A percentile compares a stretch with the other conserved stretches of the same genome.
Evolutionary conservation across 2,329 filamentous ascomycete genomes (phyloP).

Genomic region (Phialemoniopsis sp.): DNA sequence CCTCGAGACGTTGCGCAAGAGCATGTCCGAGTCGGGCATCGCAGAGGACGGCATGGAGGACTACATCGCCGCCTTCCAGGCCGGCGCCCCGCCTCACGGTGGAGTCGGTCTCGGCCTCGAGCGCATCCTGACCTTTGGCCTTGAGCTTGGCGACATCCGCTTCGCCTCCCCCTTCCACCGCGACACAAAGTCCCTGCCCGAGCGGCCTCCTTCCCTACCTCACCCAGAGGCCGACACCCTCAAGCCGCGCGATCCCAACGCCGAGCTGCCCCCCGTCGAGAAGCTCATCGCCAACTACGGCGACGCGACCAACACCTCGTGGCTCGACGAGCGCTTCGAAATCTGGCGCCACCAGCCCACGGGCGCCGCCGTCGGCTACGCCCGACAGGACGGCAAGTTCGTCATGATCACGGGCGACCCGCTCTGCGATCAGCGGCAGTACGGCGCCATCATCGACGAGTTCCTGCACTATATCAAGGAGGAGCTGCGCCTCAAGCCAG

Average conservation of each 20-base stretch:
- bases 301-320: slow-evolving; percentile 89
- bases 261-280: slow-evolving; percentile 68
- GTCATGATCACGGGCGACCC: slow-evolving; percentile 86
- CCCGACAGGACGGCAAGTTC: slow-evolving; percentile 67
- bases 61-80: slow-evolving; percentile 84
- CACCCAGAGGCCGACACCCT: slow-evolving; percentile 86
- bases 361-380: slow-evolving; percentile 82
- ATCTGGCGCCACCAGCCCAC: slow-evolving; percentile 79
- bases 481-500: slow-evolving; percentile 65
- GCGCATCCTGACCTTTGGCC: slow-evolving; percentile 79
- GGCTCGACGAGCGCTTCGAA: slow-evolving; percentile 84
- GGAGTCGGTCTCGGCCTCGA: slow-evolving; percentile 89
- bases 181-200: slow-evolving; percentile 82
- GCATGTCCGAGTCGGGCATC: slow-evolving; percentile 73
- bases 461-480: slow-evolving; percentile 75
- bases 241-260: slow-evolving; percentile 38
- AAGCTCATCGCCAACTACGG: slow-evolving; percentile 94
- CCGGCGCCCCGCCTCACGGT: slow-evolving; percentile 83
- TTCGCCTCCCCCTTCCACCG: slow-evolving; percentile 84
- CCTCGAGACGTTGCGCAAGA: slow-evolving; percentile 66
- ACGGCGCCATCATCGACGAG: slow-evolving; percentile 64
- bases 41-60: slow-evolving; percentile 82
- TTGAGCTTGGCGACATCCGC: slow-evolving; percentile 84
- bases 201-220: slow-evolving; percentile 62
- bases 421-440: slow-evolving; percentile 76